A percentile compares a stretch with the other conserved stretches of the same genome.
Evolutionary conservation across 331 rosid genomes (phyloP).

Genomic region (Rosa hybrid): DNA sequence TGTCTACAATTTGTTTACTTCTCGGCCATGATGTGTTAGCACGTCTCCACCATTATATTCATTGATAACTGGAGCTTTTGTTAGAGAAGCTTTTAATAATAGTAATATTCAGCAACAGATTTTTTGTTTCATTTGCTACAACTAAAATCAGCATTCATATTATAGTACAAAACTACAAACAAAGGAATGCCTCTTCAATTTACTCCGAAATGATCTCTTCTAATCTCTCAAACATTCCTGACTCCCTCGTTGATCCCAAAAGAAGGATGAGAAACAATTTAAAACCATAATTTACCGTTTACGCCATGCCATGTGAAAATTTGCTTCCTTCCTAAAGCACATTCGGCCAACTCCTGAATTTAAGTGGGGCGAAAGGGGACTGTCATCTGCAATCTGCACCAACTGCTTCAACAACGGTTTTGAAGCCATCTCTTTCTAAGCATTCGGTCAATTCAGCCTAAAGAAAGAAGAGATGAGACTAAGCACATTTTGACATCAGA

Average conservation of each 20-base stretch:
- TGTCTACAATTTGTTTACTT: neutral
- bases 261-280: neutral
- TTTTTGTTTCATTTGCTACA: neutral
- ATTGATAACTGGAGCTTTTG: neutral
- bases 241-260: neutral
- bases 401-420: conserved; percentile 75
- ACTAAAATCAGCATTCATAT: conserved; percentile 8
- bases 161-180: conserved; percentile 13
- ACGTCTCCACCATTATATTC: neutral
- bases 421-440: conserved; percentile 94
- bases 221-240: neutral
- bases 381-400: conserved; percentile 85
- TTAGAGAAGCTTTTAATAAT: neutral
- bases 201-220: neutral
- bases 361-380: neutral
- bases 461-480: neutral
- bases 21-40: conserved; percentile 2
- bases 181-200: conserved; percentile 7
- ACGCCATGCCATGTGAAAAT: neutral
- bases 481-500: neutral
- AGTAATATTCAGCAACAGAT: neutral
- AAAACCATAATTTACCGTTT: neutral
- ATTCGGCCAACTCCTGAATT: neutral
- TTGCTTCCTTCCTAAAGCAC: neutral
- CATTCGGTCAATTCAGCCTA: conserved; percentile 82